These are phyloP conservation scores for Alternaria arbusti DNA, from an alignment of 2,329 filamentous ascomycete species.

Conservation along the genomic window DNA sequence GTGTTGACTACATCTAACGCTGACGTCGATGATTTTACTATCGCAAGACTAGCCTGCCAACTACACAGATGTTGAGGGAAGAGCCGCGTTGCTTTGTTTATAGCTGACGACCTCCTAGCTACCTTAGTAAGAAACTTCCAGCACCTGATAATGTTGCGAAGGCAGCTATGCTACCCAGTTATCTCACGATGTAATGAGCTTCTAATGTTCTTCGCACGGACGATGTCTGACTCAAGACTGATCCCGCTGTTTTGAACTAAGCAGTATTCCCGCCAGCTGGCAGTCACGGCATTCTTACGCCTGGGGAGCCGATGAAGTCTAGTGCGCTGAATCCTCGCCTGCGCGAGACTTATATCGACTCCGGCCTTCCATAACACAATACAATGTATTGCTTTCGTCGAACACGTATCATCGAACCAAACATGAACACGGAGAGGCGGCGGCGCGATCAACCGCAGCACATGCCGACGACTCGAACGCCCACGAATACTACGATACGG, in stretches of 20 bases:
- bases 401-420: background rate
- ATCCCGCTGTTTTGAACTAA: fast-evolving
- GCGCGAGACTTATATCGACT: background rate
- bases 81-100: fast-evolving
- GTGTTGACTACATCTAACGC: background rate
- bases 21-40: fast-evolving
- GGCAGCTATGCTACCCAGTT: background rate
- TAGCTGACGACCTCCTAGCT: background rate
- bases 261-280: background rate
- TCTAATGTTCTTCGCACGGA: background rate
- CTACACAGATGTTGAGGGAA: background rate
- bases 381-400: background rate
- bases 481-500: background rate
- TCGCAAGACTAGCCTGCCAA: background rate
- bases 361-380: background rate
- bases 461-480: background rate
- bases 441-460: background rate
- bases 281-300: background rate
- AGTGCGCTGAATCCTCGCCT: background rate
- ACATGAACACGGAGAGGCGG: background rate
- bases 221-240: background rate
- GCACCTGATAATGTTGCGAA: background rate
- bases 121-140: background rate
- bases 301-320: background rate
- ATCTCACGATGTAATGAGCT: fast-evolving